Evolutionary conservation across 164 flowering plant genomes (phyloP), one percentile per base, ranked within the genome.

Genomic region (Nymphaea thermarum): DNA sequence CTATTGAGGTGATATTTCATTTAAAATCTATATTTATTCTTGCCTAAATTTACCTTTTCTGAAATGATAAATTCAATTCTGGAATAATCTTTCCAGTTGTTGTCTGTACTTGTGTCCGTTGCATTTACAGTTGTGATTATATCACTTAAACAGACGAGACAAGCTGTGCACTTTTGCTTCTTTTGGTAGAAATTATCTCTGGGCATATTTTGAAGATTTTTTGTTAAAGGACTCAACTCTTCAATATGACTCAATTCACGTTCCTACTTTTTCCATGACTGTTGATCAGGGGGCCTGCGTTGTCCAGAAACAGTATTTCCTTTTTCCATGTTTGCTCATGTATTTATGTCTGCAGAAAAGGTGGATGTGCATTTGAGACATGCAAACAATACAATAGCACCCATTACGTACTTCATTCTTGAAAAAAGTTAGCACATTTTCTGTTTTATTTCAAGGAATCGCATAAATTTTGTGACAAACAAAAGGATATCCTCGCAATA

Each of bases 1-100:
- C 96, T 10, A 82, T 86, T 51, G 93, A 93, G 98, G 98, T 89
- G 42, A 17, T 41, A 62, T 11, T 62, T 62, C 42, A 51, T 51
- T 51, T 51, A 10, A 51, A 8, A 10, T 51, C 57, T 51, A 10
- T 15, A 51, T 8, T 51, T 51, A 51, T 8, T 5, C 57, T 15
- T 51, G 8, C 57, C 8, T 15, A 51, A 10, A 5, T 51, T 51
- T 51, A 51, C 14, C 57, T 51, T 10, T 8, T 15, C 8, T 25
- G 36, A 25, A 25, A 25, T 25, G 36, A 25, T 25, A 25, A 25
- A 25, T 25, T 25, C 36, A 25, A 25, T 25, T 25, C 36, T 25
- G 36, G 36, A 25, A 25, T 25, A 25, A 25, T 0, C 36, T 25
- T 25, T 25, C 36, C 36, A 25, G 36, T 25, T 25, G 36, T 25